phyloP scores from a whole-genome alignment of 2,329 filamentous ascomycete genomes.

The Xylariaceae sp. region DNA sequence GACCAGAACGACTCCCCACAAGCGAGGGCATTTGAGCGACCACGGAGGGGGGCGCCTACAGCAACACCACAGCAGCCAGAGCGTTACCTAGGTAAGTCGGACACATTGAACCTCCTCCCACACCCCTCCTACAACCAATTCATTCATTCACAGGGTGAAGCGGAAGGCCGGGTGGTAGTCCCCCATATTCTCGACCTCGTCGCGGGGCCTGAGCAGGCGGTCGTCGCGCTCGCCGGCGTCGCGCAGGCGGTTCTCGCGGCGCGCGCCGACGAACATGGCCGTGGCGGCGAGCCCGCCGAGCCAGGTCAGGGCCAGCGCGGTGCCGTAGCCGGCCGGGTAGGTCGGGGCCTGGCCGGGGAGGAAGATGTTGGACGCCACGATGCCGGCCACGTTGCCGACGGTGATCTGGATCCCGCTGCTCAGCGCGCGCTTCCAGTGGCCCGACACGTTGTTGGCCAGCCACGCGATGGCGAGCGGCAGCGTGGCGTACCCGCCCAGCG shows the following conservation, averaged over 20 bases:
- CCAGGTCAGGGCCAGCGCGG: slow-evolving; percentile 37
- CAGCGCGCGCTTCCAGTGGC: slow-evolving; percentile 48
- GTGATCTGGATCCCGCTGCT: slow-evolving; percentile 47
- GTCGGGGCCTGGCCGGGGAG: slow-evolving; percentile 35
- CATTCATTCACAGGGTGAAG: slow-evolving; percentile 5
- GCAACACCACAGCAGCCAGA: no score
- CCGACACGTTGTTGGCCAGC: slow-evolving; percentile 52
- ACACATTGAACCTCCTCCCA: no score
- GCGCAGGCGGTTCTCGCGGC: slow-evolving; percentile 1
- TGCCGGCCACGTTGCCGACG: slow-evolving; percentile 48
- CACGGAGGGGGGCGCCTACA: no score
- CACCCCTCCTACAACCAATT: no score
- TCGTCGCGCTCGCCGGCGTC: slow-evolving; percentile 4
- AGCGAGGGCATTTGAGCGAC: no score
- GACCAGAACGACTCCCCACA: no score
- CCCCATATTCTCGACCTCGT: slow-evolving; percentile 9
- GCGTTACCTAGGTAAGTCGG: no score
- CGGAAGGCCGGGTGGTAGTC: slow-evolving; percentile 9
- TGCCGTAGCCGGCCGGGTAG: slow-evolving; percentile 44
- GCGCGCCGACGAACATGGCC: slow-evolving; percentile 1
- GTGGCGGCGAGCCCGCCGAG: background rate
- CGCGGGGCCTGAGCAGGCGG: slow-evolving; percentile 3
- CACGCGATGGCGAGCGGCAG: slow-evolving; percentile 51
- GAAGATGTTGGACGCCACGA: slow-evolving; percentile 51
- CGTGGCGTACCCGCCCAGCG: slow-evolving; percentile 49